Conservation (phyloP, 108 stramenopile genomes). For the Epithemia pelagica region DNA sequence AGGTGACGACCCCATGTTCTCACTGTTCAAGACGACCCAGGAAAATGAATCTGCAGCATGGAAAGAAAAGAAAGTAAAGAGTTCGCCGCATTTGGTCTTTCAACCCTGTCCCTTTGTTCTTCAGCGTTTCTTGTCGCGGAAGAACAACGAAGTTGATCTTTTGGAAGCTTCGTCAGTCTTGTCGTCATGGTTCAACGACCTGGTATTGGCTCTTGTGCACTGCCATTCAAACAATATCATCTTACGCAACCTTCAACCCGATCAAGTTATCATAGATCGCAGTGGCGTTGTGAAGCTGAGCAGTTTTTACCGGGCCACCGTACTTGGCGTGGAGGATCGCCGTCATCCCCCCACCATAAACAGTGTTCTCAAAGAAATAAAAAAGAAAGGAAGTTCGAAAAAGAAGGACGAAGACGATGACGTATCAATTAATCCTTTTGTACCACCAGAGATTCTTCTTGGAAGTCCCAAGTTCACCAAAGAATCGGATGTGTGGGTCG, state of each 20-base stretch:
- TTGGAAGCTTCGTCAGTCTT: slow-evolving; percentile 37
- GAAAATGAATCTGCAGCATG: slow-evolving; percentile 54
- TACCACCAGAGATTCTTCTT: slow-evolving; percentile 70
- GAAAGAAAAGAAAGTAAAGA: slow-evolving; percentile 39
- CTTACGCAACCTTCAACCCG: slow-evolving; percentile 57
- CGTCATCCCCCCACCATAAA: slow-evolving; percentile 7
- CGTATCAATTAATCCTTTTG: slow-evolving; percentile 47
- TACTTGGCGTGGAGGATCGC: slow-evolving; percentile 42
- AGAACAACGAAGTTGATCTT: slow-evolving; percentile 9
- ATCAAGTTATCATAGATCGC: slow-evolving; percentile 74
- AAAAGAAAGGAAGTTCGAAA: slow-evolving; percentile 13
- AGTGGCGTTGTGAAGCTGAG: slow-evolving; percentile 69
- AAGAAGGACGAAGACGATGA: slow-evolving; percentile 52
- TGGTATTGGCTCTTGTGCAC: slow-evolving; percentile 67
- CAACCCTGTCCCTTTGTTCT: slow-evolving; percentile 73
- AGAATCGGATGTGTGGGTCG: slow-evolving; percentile 78
- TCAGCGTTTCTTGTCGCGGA: slow-evolving; percentile 49
- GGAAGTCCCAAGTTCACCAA: slow-evolving; percentile 67
- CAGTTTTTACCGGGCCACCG: slow-evolving; percentile 63
- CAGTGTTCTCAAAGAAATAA: slow-evolving; percentile 7
- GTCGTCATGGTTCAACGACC: slow-evolving; percentile 67
- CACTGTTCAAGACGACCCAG: slow-evolving; percentile 50
- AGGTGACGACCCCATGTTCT: slow-evolving; percentile 60
- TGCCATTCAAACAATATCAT: slow-evolving; percentile 76
- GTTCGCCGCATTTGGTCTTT: slow-evolving; percentile 64